phyloP scores from a whole-genome alignment of 805 yeast species.

The Cyberlindnera bimundalis region DNA sequence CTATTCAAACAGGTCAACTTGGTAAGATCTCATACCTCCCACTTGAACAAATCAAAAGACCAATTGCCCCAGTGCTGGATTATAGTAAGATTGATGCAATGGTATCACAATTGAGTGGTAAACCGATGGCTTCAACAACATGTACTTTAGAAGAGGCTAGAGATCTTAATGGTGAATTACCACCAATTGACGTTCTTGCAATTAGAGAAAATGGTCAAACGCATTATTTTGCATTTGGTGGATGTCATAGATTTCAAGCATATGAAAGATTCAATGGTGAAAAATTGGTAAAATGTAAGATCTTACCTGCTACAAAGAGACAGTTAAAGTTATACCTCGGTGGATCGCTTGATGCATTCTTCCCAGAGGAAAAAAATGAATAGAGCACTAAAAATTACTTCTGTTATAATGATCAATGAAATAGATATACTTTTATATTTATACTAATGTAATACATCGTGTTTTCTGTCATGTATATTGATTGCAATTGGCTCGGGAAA shows the following conservation, averaged over 20 bases:
- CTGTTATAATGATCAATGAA: too few species aligned
- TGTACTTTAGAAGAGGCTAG: conserved; percentile 42
- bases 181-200: conserved; percentile 76
- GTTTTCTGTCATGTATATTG: too few species aligned
- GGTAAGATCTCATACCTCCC: conserved; percentile 58
- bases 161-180: conserved; percentile 54
- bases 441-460: too few species aligned
- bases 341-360: conserved; percentile 49
- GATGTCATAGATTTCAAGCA: conserved; percentile 87
- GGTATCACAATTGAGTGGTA: conserved; percentile 66
- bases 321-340: conserved; percentile 73
- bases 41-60: conserved; percentile 63
- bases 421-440: too few species aligned
- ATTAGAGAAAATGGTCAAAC: conserved; percentile 60
- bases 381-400: too few species aligned
- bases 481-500: too few species aligned
- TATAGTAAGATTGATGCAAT: conserved; percentile 70
- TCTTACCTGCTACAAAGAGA: conserved; percentile 70
- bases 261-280: conserved; percentile 55
- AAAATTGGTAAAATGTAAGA: conserved; percentile 59
- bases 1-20: conserved; percentile 61
- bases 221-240: conserved; percentile 82
- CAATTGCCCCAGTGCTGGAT: conserved; percentile 84
- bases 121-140: conserved; percentile 61
- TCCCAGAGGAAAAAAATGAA: conserved; percentile 10